Percentiles rank a stretch among this genome's conserved stretches.
These are phyloP conservation scores for Hanseniaspora thailandica DNA, from an alignment of 805 yeast species.

Conservation along the genomic window DNA sequence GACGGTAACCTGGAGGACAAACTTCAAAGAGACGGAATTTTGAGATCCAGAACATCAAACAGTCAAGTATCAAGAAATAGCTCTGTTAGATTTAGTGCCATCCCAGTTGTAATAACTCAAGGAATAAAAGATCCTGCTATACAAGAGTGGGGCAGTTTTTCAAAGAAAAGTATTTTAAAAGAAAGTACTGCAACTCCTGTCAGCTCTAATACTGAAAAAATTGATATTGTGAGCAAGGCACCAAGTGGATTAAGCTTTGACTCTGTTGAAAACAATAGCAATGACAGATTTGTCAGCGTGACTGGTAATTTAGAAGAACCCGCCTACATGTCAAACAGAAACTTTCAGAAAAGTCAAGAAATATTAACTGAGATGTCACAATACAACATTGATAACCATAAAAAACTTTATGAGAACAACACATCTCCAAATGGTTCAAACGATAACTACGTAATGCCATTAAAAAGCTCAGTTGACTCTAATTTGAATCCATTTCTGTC, in stretches of 20 bases:
- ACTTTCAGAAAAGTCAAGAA: neutral
- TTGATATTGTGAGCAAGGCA: slow-evolving; percentile 1
- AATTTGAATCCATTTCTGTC: neutral
- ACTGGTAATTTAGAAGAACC: neutral
- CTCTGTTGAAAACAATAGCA: neutral
- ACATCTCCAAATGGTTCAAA: no score
- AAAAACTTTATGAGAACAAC: neutral
- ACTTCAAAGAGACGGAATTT: neutral
- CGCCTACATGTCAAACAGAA: neutral
- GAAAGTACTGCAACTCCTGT: neutral
- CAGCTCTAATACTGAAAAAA: neutral
- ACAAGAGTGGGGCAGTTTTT: neutral
- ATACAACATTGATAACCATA: neutral
- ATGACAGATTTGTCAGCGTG: neutral
- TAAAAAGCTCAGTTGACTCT: no score
- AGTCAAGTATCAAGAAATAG: slow-evolving; percentile 5
- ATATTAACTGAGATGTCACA: neutral
- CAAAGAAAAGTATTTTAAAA: neutral
- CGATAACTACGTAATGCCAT: no score
- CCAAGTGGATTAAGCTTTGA: neutral
- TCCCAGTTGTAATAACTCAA: neutral
- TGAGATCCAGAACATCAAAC: neutral
- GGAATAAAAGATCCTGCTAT: slow-evolving; percentile 1
- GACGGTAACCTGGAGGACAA: neutral
- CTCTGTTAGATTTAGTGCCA: slow-evolving; percentile 1